Percentiles rank a stretch among this genome's conserved stretches.
phyloP scores from a whole-genome alignment of 1,139 yeast species.

The Zhuliangozyma parablackwelliae region DNA sequence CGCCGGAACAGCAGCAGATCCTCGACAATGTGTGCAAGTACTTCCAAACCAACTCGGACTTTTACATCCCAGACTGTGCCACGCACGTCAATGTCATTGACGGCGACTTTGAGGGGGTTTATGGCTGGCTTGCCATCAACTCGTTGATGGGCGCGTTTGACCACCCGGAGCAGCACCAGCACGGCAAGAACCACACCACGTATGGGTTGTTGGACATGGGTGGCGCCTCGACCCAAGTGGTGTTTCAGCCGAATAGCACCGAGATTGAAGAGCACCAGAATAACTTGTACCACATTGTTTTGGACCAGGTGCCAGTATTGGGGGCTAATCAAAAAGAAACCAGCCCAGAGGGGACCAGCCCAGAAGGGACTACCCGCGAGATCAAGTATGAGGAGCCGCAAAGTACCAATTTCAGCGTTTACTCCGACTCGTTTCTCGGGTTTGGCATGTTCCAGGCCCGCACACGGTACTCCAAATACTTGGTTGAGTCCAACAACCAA shows the following conservation, averaged over 20 bases:
- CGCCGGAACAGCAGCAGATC: conserved; percentile 48
- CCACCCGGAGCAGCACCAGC: conserved; percentile 42
- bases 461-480: conserved; percentile 37
- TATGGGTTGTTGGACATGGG: conserved; percentile 84
- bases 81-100: conserved; percentile 65
- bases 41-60: conserved; percentile 47
- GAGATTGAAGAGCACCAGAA: conserved; percentile 53
- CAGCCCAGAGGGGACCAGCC: conserved; percentile 7
- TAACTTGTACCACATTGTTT: conserved; percentile 47
- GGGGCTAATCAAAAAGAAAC: neutral
- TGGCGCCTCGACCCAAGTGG: conserved; percentile 83
- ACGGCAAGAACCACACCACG: conserved; percentile 53
- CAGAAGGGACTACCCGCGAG: neutral
- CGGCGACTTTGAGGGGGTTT: conserved; percentile 77
- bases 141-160: conserved; percentile 61
- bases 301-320: conserved; percentile 35
- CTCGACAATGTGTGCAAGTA: conserved; percentile 54
- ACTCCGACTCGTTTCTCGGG: conserved; percentile 72
- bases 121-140: conserved; percentile 78
- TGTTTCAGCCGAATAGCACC: conserved; percentile 63
- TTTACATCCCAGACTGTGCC: conserved; percentile 54
- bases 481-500: conserved; percentile 23
- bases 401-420: conserved; percentile 45
- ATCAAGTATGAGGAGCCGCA: conserved; percentile 13
- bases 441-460: conserved; percentile 74